Base-by-base conservation (phyloP, 2,329 filamentous ascomycete genomes). In the Ramichloridium luteum region DNA sequence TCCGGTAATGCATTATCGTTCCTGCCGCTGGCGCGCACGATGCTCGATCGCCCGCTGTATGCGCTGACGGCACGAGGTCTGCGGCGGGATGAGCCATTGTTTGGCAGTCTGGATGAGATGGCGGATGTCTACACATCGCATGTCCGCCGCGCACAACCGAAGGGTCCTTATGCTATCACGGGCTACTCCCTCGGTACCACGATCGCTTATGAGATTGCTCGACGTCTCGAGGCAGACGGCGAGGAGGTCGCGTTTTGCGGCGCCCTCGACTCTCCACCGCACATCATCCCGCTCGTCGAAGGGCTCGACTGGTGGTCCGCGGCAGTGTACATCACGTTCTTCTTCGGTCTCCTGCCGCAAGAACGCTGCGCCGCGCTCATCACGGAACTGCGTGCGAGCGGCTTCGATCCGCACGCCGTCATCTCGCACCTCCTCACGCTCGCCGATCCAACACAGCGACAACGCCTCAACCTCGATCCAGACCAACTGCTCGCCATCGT, bases 131-230 rank as follows among this genome's bases (percentile, higher is more conserved):
- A 71, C 43, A 37, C 49, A 6, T 22, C 31, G 0, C 55, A 58
- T 0, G 60, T 72, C 22, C 54, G 55, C n/a, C 14, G 33, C 3
- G 36, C 35, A 1, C 68, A 72, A 35, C 65, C 67, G 0, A 10
- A 47, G 0, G 67, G 68, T 0, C 67, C 68, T 0, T 72, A 72
- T 38, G 62, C 62, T 0, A 44, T 72, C 1, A 61, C 62, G 0
- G 68, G 68, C 1, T 72, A 71, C 41, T 62, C 55, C 4, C 70
- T 62, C 41, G 67, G 68, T 2, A 40, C 54, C 0, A 67, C 67
- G 45, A 35, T 70, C 0, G 62, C 65, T 0, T 72, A 70, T 35
- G 67, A 71, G 43, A 46, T 65, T 1, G 52, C 57, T 9, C 71
- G 71, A 46, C 17, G 38, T 2, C 54, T 71, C 6, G 57, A 68